phyloP scores from a whole-genome alignment of 176 grass and related monocot genomes.

The Thinopyrum elongatum region DNA sequence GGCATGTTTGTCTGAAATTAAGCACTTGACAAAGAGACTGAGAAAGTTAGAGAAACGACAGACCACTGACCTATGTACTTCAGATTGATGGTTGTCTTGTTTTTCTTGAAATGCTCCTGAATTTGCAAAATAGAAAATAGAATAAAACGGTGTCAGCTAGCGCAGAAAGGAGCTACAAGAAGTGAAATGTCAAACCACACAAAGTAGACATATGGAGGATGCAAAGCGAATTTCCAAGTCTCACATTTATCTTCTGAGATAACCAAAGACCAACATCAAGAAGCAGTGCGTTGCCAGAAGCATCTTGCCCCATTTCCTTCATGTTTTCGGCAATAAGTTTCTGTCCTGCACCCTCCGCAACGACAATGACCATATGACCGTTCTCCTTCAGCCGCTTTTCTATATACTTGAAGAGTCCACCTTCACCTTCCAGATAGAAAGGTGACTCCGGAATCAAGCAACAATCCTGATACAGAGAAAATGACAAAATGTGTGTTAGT shows the following conservation, averaged over 20 bases:
- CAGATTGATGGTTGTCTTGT: conserved; percentile 80
- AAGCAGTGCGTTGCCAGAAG: conserved; percentile 84
- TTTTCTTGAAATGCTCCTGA: conserved; percentile 82
- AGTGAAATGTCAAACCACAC: neutral
- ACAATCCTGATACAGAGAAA: conserved; percentile 66
- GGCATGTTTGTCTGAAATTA: conserved; percentile 7
- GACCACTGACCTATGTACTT: conserved; percentile 82
- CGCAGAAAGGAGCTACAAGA: neutral
- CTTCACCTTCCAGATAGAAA: conserved; percentile 88
- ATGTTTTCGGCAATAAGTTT: conserved; percentile 80
- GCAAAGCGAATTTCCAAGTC: neutral
- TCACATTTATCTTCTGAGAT: conserved; percentile 94
- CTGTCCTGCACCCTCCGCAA: conserved; percentile 97
- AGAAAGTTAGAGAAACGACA: neutral
- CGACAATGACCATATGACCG: conserved; percentile 97
- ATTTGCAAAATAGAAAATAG: neutral
- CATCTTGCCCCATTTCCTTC: conserved; percentile 67
- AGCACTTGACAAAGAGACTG: neutral
- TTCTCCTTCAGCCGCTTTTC: conserved; percentile 90
- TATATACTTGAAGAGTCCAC: conserved; percentile 75
- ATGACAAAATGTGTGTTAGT: neutral
- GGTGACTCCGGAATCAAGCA: conserved; percentile 97
- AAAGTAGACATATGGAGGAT: neutral
- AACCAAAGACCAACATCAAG: conserved; percentile 97
- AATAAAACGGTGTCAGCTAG: neutral